phyloP scores from a whole-genome alignment of 306 rosid species.

The Acacia crassicarpa region DNA sequence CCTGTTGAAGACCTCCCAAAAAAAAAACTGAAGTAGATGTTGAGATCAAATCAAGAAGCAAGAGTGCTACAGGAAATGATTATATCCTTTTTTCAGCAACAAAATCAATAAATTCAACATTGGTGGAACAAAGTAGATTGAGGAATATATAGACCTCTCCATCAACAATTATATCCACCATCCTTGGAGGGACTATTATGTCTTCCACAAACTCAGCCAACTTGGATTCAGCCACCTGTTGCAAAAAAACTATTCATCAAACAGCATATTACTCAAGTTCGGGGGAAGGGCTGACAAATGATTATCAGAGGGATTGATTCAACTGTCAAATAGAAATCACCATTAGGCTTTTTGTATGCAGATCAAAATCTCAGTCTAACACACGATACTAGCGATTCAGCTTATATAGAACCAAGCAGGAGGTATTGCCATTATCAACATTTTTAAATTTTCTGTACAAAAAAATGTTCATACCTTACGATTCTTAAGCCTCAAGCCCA shows the following conservation, averaged over 20 bases:
- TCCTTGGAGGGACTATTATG: slow-evolving; percentile 94
- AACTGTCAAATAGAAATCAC: slow-evolving; percentile 22
- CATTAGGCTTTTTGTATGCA: slow-evolving; percentile 14
- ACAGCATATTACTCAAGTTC: slow-evolving; percentile 11
- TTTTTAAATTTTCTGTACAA: not conserved
- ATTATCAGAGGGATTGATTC: not conserved
- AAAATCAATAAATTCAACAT: slow-evolving; percentile 26
- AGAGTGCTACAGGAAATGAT: not conserved
- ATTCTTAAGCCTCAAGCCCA: slow-evolving; percentile 95
- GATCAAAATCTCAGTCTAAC: not conserved
- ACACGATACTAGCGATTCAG: not conserved
- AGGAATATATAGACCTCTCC: slow-evolving; percentile 72
- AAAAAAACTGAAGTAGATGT: not conserved
- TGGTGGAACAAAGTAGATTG: slow-evolving; percentile 6
- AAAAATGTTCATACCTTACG: slow-evolving; percentile 75
- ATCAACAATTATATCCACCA: slow-evolving; percentile 87
- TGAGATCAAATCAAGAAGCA: slow-evolving; percentile 7
- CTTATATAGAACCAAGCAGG: slow-evolving; percentile 2
- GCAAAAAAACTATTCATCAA: slow-evolving; percentile 26
- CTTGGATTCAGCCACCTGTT: slow-evolving; percentile 90
- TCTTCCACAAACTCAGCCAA: slow-evolving; percentile 97
- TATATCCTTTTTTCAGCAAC: slow-evolving; percentile 24
- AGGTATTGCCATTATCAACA: not conserved
- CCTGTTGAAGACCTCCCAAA: not conserved
- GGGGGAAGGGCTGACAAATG: not conserved